Percentiles rank a stretch among this genome's conserved stretches.
Conservation (phyloP, 805 yeast genomes). For the Yarrowia bubula region DNA sequence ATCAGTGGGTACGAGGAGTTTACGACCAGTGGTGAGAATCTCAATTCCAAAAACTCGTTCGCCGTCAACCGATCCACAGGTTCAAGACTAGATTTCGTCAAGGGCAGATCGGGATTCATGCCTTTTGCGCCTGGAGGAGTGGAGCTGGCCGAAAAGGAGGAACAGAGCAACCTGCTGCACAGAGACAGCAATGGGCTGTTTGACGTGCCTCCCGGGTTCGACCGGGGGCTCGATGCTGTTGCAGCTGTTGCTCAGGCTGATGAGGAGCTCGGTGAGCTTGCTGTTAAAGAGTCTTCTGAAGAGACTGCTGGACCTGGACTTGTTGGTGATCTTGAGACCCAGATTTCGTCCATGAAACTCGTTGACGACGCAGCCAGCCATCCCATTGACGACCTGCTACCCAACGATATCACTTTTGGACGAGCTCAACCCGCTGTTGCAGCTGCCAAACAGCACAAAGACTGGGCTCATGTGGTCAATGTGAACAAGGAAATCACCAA, state of each 20-base stretch:
- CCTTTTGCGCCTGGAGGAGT: conserved; percentile 95
- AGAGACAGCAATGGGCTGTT: conserved; percentile 72
- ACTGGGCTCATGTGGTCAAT: conserved; percentile 97
- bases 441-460: conserved; percentile 45
- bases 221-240: conserved; percentile 59
- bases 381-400: conserved; percentile 50
- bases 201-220: conserved; percentile 78
- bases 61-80: conserved; percentile 69
- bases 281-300: conserved; percentile 41
- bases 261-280: neutral
- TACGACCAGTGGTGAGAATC: conserved; percentile 44
- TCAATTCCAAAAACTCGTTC: conserved; percentile 66
- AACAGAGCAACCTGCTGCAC: conserved; percentile 46
- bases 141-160: conserved; percentile 36
- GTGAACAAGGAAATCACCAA: conserved; percentile 77
- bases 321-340: conserved; percentile 23
- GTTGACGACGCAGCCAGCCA: conserved; percentile 1
- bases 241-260: neutral
- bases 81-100: conserved; percentile 57
- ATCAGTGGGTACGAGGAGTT: conserved; percentile 65
- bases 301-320: conserved; percentile 30
- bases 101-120: conserved; percentile 69
- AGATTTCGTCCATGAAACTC: neutral
- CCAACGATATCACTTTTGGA: conserved; percentile 51
- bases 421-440: conserved; percentile 36